Evolutionary conservation across 2,329 filamentous ascomycete genomes (phyloP), one percentile per base, ranked within the genome.

Genomic region (Meredithiella fracta): DNA sequence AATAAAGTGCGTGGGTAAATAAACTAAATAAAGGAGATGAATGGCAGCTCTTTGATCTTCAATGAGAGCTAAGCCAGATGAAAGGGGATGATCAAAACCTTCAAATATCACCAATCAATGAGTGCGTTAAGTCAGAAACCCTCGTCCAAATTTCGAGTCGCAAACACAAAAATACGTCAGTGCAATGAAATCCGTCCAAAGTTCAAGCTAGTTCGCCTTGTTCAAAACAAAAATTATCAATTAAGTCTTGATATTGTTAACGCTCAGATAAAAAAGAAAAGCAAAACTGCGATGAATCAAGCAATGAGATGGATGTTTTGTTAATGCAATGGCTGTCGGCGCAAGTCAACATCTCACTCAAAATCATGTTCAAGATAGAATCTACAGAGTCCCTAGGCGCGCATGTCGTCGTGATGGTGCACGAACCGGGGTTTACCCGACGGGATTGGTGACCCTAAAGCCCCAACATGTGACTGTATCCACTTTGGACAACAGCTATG

Each of bases 351-450:
- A 38, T 54, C 26, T 11, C 29, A 34, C 11, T 5, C 5, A 34
- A 34, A 34, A 5, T 34, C 29, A 34, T 34, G 29, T 34, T 34
- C 29, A 5, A 5, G 29, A 20, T n/a, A 17, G 40, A 22, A 44
- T n/a, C 15, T 38, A 40, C 26, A 31, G 29, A 17, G 37, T 38
- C n/a, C 25, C 23, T 22, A n/a, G 42, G 22, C 37, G 34, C 50
- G 34, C 29, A 51, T 50, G 54, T 56, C 49, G 54, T 56, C 54
- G 54, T 49, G 49, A 44, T 56, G 2, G 14, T 1, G 8, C n/a
- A 52, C 37, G 22, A 34, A 17, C 54, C 54, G 50, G 22, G n/a
- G 49, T 47, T 52, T 56, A 52, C 15, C 54, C 54, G 22, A 8
- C 4, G 37, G 47, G 20, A 2, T 44, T 55, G 6, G 17, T 29